Evolutionary conservation across 1,284 basidiomycete species (phyloP), one percentile per base, ranked within the genome.

Genomic region (Apiotrichum mycotoxinovorans): DNA sequence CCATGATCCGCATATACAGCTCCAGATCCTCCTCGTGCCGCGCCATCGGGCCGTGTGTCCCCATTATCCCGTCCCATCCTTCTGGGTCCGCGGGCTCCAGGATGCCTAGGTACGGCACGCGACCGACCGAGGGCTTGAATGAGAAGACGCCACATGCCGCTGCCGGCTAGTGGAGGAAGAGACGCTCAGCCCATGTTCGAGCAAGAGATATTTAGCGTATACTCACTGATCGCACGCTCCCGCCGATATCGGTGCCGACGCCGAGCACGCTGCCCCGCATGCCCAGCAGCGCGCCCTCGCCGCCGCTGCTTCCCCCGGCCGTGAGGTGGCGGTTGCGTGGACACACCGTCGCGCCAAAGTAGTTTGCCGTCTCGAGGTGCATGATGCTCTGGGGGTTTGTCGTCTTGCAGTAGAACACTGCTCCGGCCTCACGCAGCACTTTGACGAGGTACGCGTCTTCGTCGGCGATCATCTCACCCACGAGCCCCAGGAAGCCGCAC

Each of bases 201-300:
- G n/a, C 27, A 46, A 8, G 30, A 17, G 18, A 18, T 22, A 8
- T 18, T 12, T 12, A 12, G 37, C 37, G 4, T 45, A 10, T 4
- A 46, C 45, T 26, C n/a, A 46, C 45, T 18, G 51, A 72, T 1
- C 75, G 68, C 54, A 74, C 58, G 5, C 63, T 67, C 1, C 75
- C 75, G 12, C 78, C 77, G 9, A 79, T 71, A 56, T 80, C 78
- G 14, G 75, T 76, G 2, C 78, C 78, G 11, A 79, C 61, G 11
- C 61, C 61, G 1, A 63, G 25, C 3, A 52, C 35, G 1, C 54
- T 57, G 12, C 75, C 79, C 5, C 63, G 61, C 44, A 73, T 60
- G 2, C 71, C 75, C 5, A 80, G 55, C 9, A 79, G 62, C 0
- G 78, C 78, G 10, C 77, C 78, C 61, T 79, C 78, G 11, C 79